phyloP scores from a whole-genome alignment of 768 basidiomycete genomes.

The Lactarius trivialis region DNA sequence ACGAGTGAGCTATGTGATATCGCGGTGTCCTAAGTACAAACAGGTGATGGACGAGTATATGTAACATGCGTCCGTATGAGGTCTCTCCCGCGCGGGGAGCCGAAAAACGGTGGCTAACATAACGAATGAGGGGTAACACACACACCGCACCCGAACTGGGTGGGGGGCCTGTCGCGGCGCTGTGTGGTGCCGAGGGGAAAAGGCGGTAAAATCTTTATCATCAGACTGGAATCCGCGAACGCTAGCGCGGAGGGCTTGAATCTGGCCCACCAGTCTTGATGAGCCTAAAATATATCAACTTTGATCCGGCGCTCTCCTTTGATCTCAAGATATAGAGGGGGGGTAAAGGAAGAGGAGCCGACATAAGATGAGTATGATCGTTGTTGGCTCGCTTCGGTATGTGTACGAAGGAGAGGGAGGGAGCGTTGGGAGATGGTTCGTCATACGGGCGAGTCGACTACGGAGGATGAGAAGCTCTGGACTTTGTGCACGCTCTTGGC shows the following conservation, averaged over 20 bases:
- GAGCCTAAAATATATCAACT: background rate
- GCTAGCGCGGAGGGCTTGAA: background rate
- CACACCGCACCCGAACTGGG: background rate
- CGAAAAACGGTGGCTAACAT: background rate
- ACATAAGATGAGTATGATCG: background rate
- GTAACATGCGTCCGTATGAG: background rate
- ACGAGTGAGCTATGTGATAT: background rate
- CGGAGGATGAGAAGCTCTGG: background rate
- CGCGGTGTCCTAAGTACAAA: background rate
- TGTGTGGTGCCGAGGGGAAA: background rate
- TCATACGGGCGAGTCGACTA: background rate
- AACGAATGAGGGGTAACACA: background rate
- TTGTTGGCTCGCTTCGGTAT: background rate
- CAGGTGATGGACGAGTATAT: background rate
- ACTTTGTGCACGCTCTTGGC: background rate
- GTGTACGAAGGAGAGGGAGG: background rate
- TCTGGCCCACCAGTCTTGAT: background rate
- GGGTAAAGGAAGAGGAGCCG: background rate
- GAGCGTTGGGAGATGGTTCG: background rate
- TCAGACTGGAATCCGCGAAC: background rate
- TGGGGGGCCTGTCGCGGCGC: background rate
- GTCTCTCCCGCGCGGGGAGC: background rate
- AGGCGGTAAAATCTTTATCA: background rate
- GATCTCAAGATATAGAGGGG: background rate
- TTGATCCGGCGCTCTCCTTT: background rate